Conservation (phyloP, 192 early-diverging fungal genomes). For the Chytriomyces confervae region DNA sequence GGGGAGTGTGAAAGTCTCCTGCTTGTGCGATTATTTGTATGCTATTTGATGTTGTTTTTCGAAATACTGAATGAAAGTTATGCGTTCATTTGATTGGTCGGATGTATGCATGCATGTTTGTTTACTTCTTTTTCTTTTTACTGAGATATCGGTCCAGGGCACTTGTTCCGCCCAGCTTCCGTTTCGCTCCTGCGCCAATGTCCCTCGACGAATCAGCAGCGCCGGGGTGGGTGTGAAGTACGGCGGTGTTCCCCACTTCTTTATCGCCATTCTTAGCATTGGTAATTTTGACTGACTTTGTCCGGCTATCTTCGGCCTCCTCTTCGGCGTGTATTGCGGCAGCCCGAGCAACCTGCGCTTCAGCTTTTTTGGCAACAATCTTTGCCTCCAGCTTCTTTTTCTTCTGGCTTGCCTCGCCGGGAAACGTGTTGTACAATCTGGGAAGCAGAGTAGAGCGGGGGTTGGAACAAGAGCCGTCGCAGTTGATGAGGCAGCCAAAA, state of each 20-base stretch:
- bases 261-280: too few relatives aligned
- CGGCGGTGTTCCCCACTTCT: background rate
- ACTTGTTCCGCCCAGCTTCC: background rate
- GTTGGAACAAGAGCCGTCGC: background rate
- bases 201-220: background rate
- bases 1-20: too few relatives aligned
- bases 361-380: slow-evolving; percentile 17
- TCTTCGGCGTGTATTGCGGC: background rate
- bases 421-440: slow-evolving; percentile 22
- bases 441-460: background rate
- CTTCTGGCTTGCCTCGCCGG: slow-evolving; percentile 5
- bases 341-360: background rate
- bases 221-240: background rate
- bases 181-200: background rate
- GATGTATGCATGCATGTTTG: background rate
- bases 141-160: slow-evolving; percentile 14
- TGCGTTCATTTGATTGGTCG: background rate
- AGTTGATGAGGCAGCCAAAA: background rate
- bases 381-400: slow-evolving; percentile 22
- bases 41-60: too few relatives aligned
- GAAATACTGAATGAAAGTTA: too few relatives aligned
- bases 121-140: slow-evolving; percentile 15
- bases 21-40: too few relatives aligned
- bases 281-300: background rate
- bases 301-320: slow-evolving; percentile 15